A percentile compares a stretch with the other conserved stretches of the same genome.
Evolutionary conservation across 495 filamentous ascomycete genomes (phyloP).

Genomic region (Penicillium desertorum): DNA sequence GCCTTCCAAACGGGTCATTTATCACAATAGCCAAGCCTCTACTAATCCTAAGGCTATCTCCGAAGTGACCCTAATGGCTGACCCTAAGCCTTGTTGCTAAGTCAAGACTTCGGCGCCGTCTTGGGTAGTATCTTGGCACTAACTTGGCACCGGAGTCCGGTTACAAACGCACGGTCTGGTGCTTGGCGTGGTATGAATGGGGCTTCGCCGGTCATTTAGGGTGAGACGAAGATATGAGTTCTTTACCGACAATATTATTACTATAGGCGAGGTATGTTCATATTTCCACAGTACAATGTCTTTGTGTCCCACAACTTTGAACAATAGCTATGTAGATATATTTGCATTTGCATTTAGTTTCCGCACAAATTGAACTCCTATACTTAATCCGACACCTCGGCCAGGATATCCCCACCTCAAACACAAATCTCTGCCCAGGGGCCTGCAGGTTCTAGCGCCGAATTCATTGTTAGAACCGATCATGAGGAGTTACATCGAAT

Average conservation of each 20-base stretch:
- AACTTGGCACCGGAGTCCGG: constrained; percentile 29
- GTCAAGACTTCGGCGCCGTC: constrained; percentile 15
- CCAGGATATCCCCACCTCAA: neutral
- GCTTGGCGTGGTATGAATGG: constrained; percentile 17
- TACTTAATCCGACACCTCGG: neutral
- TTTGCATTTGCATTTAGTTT: neutral
- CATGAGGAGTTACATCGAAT: constrained; percentile 9
- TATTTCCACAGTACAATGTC: neutral
- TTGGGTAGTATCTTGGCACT: constrained; percentile 32
- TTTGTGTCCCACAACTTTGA: neutral
- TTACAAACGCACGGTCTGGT: constrained; percentile 12
- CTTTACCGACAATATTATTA: neutral
- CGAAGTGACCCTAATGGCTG: constrained; percentile 3
- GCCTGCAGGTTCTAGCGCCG: neutral
- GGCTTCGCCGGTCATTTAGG: neutral
- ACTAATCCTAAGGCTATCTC: neutral
- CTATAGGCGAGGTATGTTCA: neutral
- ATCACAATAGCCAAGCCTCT: neutral
- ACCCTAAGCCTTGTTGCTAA: constrained; percentile 11
- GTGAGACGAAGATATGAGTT: neutral
- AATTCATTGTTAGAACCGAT: neutral
- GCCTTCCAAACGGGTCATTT: neutral
- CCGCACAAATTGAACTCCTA: neutral
- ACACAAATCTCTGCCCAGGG: neutral
- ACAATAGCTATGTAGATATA: neutral